These are phyloP conservation scores for Phalaenopsis hybrid DNA, from an alignment of 116 monocot genomes.

Conservation along the genomic window DNA sequence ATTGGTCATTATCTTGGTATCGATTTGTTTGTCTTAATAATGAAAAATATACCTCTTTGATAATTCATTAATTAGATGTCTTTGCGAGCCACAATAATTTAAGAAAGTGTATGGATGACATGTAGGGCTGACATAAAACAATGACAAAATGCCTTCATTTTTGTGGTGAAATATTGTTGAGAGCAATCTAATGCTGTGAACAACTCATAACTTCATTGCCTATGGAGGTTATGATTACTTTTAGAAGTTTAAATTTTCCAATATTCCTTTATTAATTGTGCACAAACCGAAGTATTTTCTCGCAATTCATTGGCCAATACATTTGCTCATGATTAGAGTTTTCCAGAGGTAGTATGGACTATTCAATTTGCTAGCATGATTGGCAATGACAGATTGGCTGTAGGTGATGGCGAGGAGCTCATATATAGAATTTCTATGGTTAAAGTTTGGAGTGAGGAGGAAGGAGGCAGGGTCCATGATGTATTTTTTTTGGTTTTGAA, in stretches of 20 bases:
- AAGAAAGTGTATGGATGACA: not conserved
- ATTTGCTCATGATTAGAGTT: not conserved
- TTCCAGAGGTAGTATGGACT: not conserved
- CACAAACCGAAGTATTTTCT: not conserved
- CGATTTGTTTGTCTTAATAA: not conserved
- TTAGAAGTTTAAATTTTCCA: not conserved
- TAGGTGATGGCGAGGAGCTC: not conserved
- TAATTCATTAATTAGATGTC: not conserved
- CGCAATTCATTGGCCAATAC: not conserved
- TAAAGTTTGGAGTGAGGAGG: not conserved
- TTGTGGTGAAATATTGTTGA: not conserved
- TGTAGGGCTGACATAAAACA: not conserved
- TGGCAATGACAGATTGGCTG: not conserved
- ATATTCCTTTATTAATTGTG: not conserved
- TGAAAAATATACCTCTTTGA: not conserved
- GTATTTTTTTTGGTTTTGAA: not conserved
- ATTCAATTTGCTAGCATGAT: not conserved
- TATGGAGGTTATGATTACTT: not conserved
- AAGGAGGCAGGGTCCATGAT: not conserved
- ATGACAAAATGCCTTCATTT: not conserved
- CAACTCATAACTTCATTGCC: not conserved
- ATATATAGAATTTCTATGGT: not conserved
- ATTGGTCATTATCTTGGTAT: not conserved
- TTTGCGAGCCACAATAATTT: not conserved
- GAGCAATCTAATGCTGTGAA: not conserved